Evolutionary conservation across 73 alveolate genomes (phyloP).

Genomic region (Durusdinium trenchii): DNA sequence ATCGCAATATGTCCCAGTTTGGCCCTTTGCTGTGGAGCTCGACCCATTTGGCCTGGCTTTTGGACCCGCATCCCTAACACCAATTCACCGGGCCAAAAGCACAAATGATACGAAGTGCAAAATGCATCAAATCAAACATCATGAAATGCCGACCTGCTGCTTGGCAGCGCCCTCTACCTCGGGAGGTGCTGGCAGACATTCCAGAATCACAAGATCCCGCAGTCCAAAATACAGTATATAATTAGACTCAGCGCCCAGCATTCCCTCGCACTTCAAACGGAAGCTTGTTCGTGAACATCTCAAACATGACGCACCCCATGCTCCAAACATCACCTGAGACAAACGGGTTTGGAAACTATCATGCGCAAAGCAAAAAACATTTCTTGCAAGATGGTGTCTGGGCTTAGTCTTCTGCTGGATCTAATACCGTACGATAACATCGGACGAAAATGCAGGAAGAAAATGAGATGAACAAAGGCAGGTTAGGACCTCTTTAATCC

Average conservation of each 20-base stretch:
- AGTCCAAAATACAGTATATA: too few relatives aligned
- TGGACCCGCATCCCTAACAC: background rate
- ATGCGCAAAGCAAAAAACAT: background rate
- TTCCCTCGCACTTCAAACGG: slow-evolving; percentile 70
- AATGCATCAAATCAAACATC: background rate
- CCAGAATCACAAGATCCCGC: background rate
- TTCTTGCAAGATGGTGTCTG: too few relatives aligned
- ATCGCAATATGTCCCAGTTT: slow-evolving; percentile 79
- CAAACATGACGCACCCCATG: slow-evolving; percentile 94
- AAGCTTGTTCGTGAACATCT: slow-evolving; percentile 76
- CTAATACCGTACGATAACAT: too few relatives aligned
- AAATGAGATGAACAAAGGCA: too few relatives aligned
- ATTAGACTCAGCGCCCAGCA: background rate
- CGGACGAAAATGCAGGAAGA: too few relatives aligned
- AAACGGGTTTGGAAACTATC: background rate
- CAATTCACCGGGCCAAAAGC: background rate
- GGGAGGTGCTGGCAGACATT: background rate
- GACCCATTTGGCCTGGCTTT: slow-evolving; percentile 60
- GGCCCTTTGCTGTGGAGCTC: slow-evolving; percentile 94
- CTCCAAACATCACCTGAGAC: slow-evolving; percentile 81
- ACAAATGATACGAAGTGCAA: background rate
- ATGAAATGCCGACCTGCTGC: slow-evolving; percentile 56
- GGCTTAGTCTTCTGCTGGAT: too few relatives aligned
- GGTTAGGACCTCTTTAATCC: too few relatives aligned
- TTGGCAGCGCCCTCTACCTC: slow-evolving; percentile 74